Base-by-base conservation (phyloP, 2,329 filamentous ascomycete genomes). In the Verticillium alfalfae region DNA sequence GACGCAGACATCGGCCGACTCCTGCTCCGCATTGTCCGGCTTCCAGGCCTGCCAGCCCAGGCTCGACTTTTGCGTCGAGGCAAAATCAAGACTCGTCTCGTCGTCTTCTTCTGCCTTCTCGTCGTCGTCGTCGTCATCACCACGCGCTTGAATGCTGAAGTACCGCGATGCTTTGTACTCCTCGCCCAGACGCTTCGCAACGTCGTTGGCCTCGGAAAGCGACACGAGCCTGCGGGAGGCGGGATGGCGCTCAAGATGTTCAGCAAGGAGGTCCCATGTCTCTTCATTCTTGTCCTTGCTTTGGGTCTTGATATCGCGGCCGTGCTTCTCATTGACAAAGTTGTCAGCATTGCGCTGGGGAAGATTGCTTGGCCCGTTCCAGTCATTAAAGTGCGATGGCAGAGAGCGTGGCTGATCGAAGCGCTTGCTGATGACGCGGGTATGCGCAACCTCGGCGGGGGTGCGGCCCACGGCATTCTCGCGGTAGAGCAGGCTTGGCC, bases 391-490 rank as follows among this genome's bases (percentile, higher is more conserved):
- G 54, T 56, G 49, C 5, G 15, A 66, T 4, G 45, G 45, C 5
- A 52, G n/a, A 13, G 45, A 52, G 7, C 39, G 56, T 31, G 16
- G 26, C 52, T 62, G 65, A 37, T 62, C 57, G n/a, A 80, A 72
- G 54, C 73, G 73, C 8, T 70, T 67, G 8, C 75, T 72, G 2
- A 84, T 75, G 63, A 81, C 81, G 1, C 73, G 72, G 59, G 90
- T 87, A 58, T 84, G 77, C 0, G 88, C 85, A 57, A 91, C 75
- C 67, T 95, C 91, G 34, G 82, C 79, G 0, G 91, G 88, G 0
- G 91, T 95, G 16, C 84, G 82, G 1, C 92, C 92, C 0, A 90
- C 90, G 0, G 90, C 85, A 66, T 93, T 93, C 71, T 95, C 92
- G 26, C 87, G 84, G 66, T 84, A 81, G 0, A 92, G 75, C 1